Evolutionary conservation across 768 basidiomycete genomes (phyloP).

Genomic region (Lentinula boryana): DNA sequence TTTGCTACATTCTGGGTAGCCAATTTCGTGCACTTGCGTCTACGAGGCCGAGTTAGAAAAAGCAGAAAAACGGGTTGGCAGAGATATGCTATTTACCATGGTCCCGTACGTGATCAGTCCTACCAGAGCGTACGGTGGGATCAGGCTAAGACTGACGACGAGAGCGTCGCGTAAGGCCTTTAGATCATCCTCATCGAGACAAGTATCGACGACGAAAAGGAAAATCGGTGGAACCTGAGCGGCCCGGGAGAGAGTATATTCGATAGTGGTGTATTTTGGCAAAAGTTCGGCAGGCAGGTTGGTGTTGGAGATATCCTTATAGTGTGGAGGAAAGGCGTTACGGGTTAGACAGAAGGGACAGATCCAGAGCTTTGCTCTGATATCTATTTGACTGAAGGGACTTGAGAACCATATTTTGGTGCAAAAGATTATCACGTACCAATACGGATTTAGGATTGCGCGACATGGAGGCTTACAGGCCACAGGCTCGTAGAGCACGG

Average conservation of each 20-base stretch:
- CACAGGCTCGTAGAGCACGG: constrained; percentile 96
- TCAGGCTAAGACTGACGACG: constrained; percentile 86
- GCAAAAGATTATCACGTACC: constrained; percentile 42
- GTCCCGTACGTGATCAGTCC: constrained; percentile 96
- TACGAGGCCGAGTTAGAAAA: constrained; percentile 21
- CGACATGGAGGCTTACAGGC: constrained; percentile 98
- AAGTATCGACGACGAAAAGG: constrained; percentile 96
- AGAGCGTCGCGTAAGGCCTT: constrained; percentile 94
- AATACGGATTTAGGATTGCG: constrained; percentile 96
- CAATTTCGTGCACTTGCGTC: constrained; percentile 98
- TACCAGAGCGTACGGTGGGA: constrained; percentile 92
- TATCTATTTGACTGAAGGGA: constrained; percentile 85
- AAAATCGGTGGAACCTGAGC: constrained; percentile 94
- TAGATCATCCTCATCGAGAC: constrained; percentile 91
- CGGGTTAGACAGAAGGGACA: constrained; percentile 97
- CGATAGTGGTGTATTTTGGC: constrained; percentile 98
- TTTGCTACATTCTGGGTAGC: constrained; percentile 93
- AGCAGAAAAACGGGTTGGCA: background rate
- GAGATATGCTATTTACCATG: constrained; percentile 56
- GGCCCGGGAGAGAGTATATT: constrained; percentile 94
- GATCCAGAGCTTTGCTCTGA: constrained; percentile 98
- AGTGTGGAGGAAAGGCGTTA: constrained; percentile 96
- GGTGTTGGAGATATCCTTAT: constrained; percentile 96
- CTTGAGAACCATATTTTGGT: constrained; percentile 6
- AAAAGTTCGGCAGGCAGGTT: constrained; percentile 95